Evolutionary conservation across 306 rosid species (phyloP).

Genomic region (Lathyrus sativus): DNA sequence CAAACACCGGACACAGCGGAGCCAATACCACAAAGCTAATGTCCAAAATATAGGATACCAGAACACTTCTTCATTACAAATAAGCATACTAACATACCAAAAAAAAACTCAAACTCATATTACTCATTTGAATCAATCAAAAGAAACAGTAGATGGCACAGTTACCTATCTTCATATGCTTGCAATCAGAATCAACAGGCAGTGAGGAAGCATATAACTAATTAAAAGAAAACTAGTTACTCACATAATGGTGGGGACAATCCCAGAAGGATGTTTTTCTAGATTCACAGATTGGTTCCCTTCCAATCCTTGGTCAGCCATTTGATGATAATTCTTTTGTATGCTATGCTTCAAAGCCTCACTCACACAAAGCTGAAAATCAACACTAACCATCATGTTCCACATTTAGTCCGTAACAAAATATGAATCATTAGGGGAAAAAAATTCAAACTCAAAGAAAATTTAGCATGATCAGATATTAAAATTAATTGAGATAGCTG

Average conservation of each 20-base stretch:
- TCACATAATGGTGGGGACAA: constrained; percentile 88
- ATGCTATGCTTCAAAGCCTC: constrained; percentile 26
- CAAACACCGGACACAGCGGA: neutral
- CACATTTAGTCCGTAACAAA: constrained; percentile 24
- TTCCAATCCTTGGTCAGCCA: constrained; percentile 75
- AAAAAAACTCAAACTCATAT: neutral
- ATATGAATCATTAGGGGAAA: neutral
- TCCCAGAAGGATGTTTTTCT: constrained; percentile 85
- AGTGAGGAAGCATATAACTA: no score
- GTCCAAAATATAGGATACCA: no score
- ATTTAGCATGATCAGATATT: neutral
- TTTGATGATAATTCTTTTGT: constrained; percentile 6
- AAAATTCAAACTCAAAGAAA: neutral
- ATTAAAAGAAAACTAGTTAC: constrained; percentile 35
- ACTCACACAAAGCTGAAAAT: neutral
- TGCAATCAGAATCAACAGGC: no score
- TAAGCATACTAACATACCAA: neutral
- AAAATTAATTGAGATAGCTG: no score
- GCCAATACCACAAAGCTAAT: no score
- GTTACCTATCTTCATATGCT: no score
- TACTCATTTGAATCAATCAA: no score
- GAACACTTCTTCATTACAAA: neutral
- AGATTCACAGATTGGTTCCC: constrained; percentile 81
- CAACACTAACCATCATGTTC: constrained; percentile 20
- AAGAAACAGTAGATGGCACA: no score